Conservation (phyloP, 148 eudicot species). For the Camellia granthamiana region DNA sequence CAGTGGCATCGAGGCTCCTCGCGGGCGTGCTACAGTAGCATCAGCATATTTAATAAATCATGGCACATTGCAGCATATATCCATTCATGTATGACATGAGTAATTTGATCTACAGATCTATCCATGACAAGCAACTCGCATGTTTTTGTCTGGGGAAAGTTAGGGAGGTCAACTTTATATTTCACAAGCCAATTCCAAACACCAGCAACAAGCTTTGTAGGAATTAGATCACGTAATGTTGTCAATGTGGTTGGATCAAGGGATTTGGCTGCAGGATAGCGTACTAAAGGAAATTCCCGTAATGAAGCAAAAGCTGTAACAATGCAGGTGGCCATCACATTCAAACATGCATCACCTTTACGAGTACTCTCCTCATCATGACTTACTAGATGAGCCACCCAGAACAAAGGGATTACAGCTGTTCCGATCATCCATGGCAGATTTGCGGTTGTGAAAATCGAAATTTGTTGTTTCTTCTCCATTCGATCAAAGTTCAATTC, state of each 20-base stretch:
- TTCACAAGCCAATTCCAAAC: conserved; percentile 73
- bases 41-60: conserved; percentile 75
- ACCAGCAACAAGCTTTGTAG: conserved; percentile 89
- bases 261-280: conserved; percentile 85
- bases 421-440: conserved; percentile 99
- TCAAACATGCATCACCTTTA: conserved; percentile 63
- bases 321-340: conserved; percentile 70
- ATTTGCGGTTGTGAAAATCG: conserved; percentile 94
- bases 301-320: conserved; percentile 88
- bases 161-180: conserved; percentile 53
- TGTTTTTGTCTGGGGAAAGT: conserved; percentile 84
- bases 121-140: conserved; percentile 29
- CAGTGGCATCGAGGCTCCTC: too few relatives aligned
- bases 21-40: too few relatives aligned
- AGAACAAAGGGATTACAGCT: conserved; percentile 86
- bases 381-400: conserved; percentile 78
- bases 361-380: conserved; percentile 57
- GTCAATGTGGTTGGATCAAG: conserved; percentile 81
- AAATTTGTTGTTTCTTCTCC: conserved; percentile 78
- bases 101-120: conserved; percentile 91
- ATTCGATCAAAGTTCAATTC: conserved; percentile 25
- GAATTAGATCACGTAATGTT: conserved; percentile 80
- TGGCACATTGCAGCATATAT: conserved; percentile 96
- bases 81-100: conserved; percentile 95
- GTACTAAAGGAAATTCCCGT: conserved; percentile 86